These are phyloP conservation scores for Kandelia obovata DNA, from an alignment of 345 rosid species.

Conservation along the genomic window DNA sequence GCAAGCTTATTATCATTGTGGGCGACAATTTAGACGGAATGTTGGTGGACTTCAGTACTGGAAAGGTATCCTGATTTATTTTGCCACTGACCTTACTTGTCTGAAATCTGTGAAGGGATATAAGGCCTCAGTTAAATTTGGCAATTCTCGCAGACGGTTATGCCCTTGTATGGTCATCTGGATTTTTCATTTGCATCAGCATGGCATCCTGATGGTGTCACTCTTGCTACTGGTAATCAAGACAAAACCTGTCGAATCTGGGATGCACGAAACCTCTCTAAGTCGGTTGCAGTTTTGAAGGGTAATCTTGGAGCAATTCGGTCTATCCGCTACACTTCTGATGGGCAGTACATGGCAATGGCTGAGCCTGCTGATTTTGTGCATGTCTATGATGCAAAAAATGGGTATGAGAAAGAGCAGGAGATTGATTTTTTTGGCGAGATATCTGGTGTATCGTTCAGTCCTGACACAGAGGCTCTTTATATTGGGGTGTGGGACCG, in stretches of 20 bases:
- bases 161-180: constrained; percentile 42
- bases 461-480: constrained; percentile 56
- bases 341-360: constrained; percentile 52
- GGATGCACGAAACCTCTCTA: constrained; percentile 51
- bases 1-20: constrained; percentile 41
- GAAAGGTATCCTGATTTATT: constrained; percentile 41
- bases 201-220: constrained; percentile 57
- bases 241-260: constrained; percentile 65
- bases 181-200: constrained; percentile 68
- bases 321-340: constrained; percentile 50
- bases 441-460: constrained; percentile 58
- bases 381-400: constrained; percentile 47
- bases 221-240: constrained; percentile 63
- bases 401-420: constrained; percentile 36
- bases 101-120: neutral
- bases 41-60: constrained; percentile 50
- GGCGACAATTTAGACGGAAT: constrained; percentile 57
- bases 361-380: constrained; percentile 70
- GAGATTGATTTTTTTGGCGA: constrained; percentile 72
- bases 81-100: neutral
- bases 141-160: constrained; percentile 30
- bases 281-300: constrained; percentile 40
- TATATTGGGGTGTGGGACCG: constrained; percentile 64
- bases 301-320: constrained; percentile 62
- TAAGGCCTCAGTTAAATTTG: neutral